These are phyloP conservation scores for Ophiorrhiza pumila DNA, from an alignment of 257 asterid genomes.

Conservation along the genomic window DNA sequence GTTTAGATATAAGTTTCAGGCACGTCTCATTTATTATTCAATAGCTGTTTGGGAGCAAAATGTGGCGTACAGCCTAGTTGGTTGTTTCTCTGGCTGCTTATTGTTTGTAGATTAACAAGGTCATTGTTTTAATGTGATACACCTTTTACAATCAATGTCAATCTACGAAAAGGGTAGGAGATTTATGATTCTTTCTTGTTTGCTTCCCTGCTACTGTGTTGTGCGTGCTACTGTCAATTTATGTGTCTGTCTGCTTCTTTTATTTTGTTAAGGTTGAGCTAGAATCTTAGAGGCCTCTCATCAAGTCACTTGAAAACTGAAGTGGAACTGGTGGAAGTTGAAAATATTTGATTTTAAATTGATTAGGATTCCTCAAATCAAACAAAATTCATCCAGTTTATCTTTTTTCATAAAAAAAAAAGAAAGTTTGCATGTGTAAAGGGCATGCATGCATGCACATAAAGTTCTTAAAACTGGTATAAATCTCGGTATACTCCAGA, in stretches of 20 bases:
- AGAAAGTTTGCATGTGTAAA: background rate
- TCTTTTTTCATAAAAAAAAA: background rate
- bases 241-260: background rate
- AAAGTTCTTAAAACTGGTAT: background rate
- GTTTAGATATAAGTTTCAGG: background rate
- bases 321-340: background rate
- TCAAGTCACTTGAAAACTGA: too few relatives aligned
- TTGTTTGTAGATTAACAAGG: background rate
- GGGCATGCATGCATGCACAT: background rate
- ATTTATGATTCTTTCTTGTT: background rate
- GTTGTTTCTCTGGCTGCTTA: background rate
- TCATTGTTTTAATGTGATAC: background rate
- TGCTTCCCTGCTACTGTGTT: background rate
- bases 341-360: background rate
- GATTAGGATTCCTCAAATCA: background rate
- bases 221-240: background rate
- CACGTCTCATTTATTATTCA: background rate
- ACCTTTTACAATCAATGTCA: background rate
- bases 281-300: background rate
- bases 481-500: background rate
- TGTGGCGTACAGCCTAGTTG: background rate
- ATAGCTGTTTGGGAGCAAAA: background rate
- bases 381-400: background rate
- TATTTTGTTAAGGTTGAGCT: background rate
- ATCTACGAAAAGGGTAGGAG: background rate